Base-by-base conservation (phyloP, 257 asterid species). In the Prunella vulgaris region DNA sequence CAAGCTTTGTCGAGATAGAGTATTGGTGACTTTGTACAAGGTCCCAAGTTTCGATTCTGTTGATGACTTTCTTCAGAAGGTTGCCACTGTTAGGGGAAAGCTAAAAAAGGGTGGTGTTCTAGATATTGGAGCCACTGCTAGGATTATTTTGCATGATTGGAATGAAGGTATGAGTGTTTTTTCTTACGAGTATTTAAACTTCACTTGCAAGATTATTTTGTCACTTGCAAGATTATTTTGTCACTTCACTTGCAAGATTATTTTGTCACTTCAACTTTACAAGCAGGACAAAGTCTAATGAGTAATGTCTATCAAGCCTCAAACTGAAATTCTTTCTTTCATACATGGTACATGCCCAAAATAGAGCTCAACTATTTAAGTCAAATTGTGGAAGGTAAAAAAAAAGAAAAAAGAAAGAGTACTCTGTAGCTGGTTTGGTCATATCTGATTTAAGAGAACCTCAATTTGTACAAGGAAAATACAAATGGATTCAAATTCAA, bases 81-180 rank as follows among this genome's bases (percentile, higher is more conserved):
- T 94, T 73, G 96, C 96, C 57, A 83, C 86, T 20, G 82, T 86
- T 8, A 79, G 99, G 75, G 99, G 97, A 48, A 90, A 78, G 79
- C 90, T 93, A 0, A 93, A 93, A 79, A 93, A 93, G 77, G 99
- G 99, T 53, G 99, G 99, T 61, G 72, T 87, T 44, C 87, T 88
- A 46, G 97, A 93, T 62, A 69, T 87, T 46, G 93, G 79, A 56
- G 91, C 96, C 76, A 86, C 96, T 74, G 96, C 99, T 10, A 88
- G 91, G 76, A 93, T 93, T 56, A 86, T 93, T 73, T 84, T 93
- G 85, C 95, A 87, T 30, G 99, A 89, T 66, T 93, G 99, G 99
- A 93, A 90, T 75, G 94, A 86, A 75, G 97, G 99, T 93, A 83
- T 9, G 76, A n/a, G 1, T 42, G 49, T 51, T 6, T 76, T 40